Evolutionary conservation across 2,329 filamentous ascomycete species (phyloP), one percentile per base, ranked within the genome.

Genomic region (Phoma sp.): DNA sequence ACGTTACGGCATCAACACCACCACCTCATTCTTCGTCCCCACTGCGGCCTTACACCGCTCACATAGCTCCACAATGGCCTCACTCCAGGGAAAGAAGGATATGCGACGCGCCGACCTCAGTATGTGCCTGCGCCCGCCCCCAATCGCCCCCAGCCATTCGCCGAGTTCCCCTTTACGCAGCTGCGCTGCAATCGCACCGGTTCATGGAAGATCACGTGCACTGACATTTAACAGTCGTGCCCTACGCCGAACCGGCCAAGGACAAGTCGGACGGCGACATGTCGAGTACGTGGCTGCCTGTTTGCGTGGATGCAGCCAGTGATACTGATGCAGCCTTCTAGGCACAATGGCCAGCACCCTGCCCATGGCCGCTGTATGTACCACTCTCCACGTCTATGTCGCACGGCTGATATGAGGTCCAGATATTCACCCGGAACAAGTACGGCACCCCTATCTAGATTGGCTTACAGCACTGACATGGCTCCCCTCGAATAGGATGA

Each of bases 341-440:
- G 83, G 82, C 66, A 85, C 84, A 42, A 82, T 88, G 78, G 81
- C 83, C 47, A 93, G 88, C 71, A 96, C 93, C 29, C 81, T 98
- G 71, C 93, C 93, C 54, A 97, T 97, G 93, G 92, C 91, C 53
- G 93, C 93, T 60, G 85, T 87, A 79, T 75, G 81, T 80, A 48
- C 55, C 37, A 42, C 56, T 43, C 32, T 34, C 38, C 39, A 56
- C 40, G 10, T 45, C 43, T 37, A 56, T 46, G 56, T 62, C 54
- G 57, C 66, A 62, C 60, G 43, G 66, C 68, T 74, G 57, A 71
- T 61, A 65, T 62, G 42, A 60, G 34, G 46, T 51, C 56, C 60
- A 87, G 84, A 96, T 96, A 83, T 95, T 96, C 74, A 95, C 90
- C 66, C 85, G 92, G 64, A 96, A 96, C 79, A 90, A 91, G 83